phyloP scores from a whole-genome alignment of 352 stramenopile genomes.

The Pythium phragmitis region DNA sequence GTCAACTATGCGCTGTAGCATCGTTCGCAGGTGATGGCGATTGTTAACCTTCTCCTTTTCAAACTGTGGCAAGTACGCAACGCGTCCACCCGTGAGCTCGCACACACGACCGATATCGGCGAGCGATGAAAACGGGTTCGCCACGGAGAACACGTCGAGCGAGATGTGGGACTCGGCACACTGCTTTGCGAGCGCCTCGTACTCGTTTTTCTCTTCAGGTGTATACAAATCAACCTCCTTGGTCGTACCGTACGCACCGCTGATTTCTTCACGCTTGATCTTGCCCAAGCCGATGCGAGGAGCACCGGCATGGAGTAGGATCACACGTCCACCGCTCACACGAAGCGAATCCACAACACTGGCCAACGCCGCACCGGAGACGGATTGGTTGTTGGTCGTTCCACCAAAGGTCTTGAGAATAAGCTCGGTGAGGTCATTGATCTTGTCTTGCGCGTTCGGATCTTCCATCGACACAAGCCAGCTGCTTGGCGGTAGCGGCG shows the following conservation, averaged over 20 bases:
- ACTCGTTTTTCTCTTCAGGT: slow-evolving; percentile 61
- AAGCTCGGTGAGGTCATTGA: slow-evolving; percentile 62
- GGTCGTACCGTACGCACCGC: slow-evolving; percentile 76
- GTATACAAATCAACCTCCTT: slow-evolving; percentile 87
- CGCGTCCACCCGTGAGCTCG: slow-evolving; percentile 82
- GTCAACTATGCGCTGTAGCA: slow-evolving; percentile 69
- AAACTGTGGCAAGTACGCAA: slow-evolving; percentile 86
- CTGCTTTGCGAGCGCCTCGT: slow-evolving; percentile 60
- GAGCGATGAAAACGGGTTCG: slow-evolving; percentile 80
- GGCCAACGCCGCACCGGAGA: slow-evolving; percentile 72
- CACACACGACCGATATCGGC: slow-evolving; percentile 78
- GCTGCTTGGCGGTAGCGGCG: slow-evolving; percentile 66
- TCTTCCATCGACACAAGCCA: slow-evolving; percentile 87
- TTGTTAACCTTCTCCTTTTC: slow-evolving; percentile 84
- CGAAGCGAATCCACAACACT: slow-evolving; percentile 75
- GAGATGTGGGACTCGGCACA: slow-evolving; percentile 83
- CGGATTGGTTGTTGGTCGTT: slow-evolving; percentile 75
- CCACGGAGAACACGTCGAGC: slow-evolving; percentile 84
- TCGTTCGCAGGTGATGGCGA: slow-evolving; percentile 71
- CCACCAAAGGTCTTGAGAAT: slow-evolving; percentile 69
- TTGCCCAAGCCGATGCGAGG: slow-evolving; percentile 73
- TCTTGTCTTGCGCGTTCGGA: slow-evolving; percentile 64
- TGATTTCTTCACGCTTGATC: slow-evolving; percentile 79
- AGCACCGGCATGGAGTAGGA: slow-evolving; percentile 75
- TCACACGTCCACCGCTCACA: slow-evolving; percentile 59